Evolutionary conservation across 2,329 filamentous ascomycete genomes (phyloP), one percentile per base, ranked within the genome.

Genomic region (Aspergillus fumigatiaffinis): DNA sequence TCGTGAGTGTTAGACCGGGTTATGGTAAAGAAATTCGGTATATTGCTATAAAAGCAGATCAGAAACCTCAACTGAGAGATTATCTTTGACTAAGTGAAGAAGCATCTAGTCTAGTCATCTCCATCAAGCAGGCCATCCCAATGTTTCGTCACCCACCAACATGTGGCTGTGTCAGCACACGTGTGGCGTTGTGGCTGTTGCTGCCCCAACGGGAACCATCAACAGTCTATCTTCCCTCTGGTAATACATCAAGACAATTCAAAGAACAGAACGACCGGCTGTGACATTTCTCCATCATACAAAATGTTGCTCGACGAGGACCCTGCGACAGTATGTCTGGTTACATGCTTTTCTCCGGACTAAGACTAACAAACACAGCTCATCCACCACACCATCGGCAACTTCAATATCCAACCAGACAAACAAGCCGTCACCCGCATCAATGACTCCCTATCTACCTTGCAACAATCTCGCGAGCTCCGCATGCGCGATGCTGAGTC

Each of bases 301-400:
- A 91, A 77, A 63, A 97, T 97, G 89, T 83, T 97, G 73, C 90
- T 97, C 77, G 91, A 96, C 77, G 92, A 97, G 79, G 90, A 94
- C 74, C 93, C 92, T 64, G 90, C 90, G 48, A 88, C 87, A 48
- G 91, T 95, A 85, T 60, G 84, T 71, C 3, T 32, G 35, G 7
- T 4, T 7, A 2, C 21, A 17, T 6, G 1, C 3, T 38, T 38
- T 10, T 3, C 1, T 7, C 4, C 8, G 29, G 7, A 46, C 23
- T 23, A 2, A 53, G 52, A 48, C 57, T 63, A 50, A 60, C 56
- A 42, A 47, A 44, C 5, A 10, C 75, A 94, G 90, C 88, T 97
- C 71, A 96, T 99, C 78, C 84, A 88, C 71, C 89, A 95, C 78
- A 96, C 92, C 46, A 89, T 95, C 69, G 84, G 87, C 68, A 96